These are phyloP conservation scores for Ustanciosporium gigantosporum DNA, from an alignment of 1,284 basidiomycete species.

Conservation along the genomic window DNA sequence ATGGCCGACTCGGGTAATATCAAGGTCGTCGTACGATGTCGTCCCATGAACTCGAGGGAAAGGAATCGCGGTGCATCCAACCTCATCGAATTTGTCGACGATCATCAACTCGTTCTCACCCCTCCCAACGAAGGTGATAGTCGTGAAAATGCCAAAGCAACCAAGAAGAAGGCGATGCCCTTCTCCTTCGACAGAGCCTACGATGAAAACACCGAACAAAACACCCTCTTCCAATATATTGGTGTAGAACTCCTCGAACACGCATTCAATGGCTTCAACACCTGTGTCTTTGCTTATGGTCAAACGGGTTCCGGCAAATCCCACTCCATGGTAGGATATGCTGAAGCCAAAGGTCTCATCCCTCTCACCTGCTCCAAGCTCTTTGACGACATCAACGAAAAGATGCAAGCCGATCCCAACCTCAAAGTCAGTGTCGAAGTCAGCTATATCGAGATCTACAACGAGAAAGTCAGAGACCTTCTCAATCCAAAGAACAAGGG, in stretches of 20 bases:
- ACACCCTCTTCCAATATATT: slow-evolving; percentile 90
- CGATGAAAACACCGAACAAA: slow-evolving; percentile 54
- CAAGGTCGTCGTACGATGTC: slow-evolving; percentile 58
- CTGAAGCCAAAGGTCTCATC: slow-evolving; percentile 94
- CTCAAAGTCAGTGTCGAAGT: slow-evolving; percentile 88
- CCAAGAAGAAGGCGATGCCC: slow-evolving; percentile 56
- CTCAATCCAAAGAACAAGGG: slow-evolving; percentile 96
- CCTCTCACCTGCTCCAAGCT: slow-evolving; percentile 91
- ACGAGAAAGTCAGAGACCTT: slow-evolving; percentile 89
- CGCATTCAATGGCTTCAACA: slow-evolving; percentile 94
- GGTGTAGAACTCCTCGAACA: slow-evolving; percentile 93
- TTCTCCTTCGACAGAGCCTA: slow-evolving; percentile 56
- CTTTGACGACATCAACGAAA: slow-evolving; percentile 74
- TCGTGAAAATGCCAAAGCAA: slow-evolving; percentile 43
- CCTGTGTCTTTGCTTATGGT: slow-evolving; percentile 63
- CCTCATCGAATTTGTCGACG: slow-evolving; percentile 46
- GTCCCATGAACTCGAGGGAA: slow-evolving; percentile 54
- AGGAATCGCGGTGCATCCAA: slow-evolving; percentile 49
- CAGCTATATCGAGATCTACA: slow-evolving; percentile 85
- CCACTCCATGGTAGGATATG: slow-evolving; percentile 64
- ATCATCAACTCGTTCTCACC: slow-evolving; percentile 47
- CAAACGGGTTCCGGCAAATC: slow-evolving; percentile 55
- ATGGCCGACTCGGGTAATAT: slow-evolving; percentile 58
- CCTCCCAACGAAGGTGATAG: slow-evolving; percentile 43
- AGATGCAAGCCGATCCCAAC: slow-evolving; percentile 72